phyloP scores from a whole-genome alignment of 768 basidiomycete species.

The Tulasnella sp. region DNA sequence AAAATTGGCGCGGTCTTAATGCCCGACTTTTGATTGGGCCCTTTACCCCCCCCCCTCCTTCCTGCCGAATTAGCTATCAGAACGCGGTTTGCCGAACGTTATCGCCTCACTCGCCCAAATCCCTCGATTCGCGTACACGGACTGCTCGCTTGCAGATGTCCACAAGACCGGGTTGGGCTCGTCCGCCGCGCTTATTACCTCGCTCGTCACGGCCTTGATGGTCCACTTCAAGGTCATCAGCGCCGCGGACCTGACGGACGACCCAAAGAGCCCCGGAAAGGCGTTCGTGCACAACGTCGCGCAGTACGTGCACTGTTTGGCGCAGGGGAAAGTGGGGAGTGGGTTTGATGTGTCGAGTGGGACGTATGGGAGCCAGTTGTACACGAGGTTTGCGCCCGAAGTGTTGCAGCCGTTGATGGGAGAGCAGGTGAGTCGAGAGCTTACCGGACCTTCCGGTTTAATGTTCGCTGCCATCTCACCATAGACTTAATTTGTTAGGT shows the following conservation, averaged over 20 bases:
- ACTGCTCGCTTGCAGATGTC: conserved; percentile 68
- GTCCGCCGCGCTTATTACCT: conserved; percentile 94
- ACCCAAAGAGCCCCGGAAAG: conserved; percentile 44
- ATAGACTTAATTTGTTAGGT: conserved; percentile 8
- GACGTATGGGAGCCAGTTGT: conserved; percentile 90
- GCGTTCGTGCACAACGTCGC: conserved; percentile 82
- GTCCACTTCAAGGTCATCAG: conserved; percentile 67
- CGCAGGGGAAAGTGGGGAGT: conserved; percentile 96
- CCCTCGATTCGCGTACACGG: conserved; percentile 69
- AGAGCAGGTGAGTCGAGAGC: conserved; percentile 43
- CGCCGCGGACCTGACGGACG: conserved; percentile 44
- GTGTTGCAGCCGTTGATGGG: conserved; percentile 65
- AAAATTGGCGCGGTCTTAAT: background rate
- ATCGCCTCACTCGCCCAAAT: conserved; percentile 61
- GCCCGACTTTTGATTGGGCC: conserved; percentile 6
- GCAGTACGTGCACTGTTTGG: conserved; percentile 91
- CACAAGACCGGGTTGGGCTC: conserved; percentile 99
- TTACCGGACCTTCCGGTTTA: background rate
- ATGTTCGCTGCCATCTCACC: background rate
- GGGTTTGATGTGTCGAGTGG: conserved; percentile 96
- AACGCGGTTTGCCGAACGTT: conserved; percentile 56
- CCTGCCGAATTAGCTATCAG: conserved; percentile 52
- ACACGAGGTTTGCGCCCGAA: conserved; percentile 76
- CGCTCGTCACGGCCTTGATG: conserved; percentile 80
- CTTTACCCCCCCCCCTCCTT: no score